Evolutionary conservation across 192 early-diverging fungal species (phyloP), one percentile per base, ranked within the genome.

Genomic region (Coemansia sp.): DNA sequence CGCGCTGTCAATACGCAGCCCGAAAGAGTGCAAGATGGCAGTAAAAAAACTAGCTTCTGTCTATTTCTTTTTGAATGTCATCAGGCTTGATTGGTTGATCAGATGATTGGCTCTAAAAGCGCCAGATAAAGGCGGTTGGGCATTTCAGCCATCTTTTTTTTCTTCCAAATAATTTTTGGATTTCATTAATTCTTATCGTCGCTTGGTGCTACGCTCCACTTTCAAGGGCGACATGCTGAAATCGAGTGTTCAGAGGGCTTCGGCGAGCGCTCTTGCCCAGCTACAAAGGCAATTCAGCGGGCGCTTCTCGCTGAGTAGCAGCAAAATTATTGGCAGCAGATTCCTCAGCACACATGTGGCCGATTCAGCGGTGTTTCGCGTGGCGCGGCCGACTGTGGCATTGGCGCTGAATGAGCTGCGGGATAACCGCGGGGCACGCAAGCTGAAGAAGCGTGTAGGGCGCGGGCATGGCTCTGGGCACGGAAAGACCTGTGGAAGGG

Each of bases 401-500:
- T 45, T 82, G 28, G 67, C 51, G 23, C 53, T 82, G 31, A 76
- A 76, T 53, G 62, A 56, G 7, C 65, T 82, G 40, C 70, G 74
- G 36, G 79, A 82, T 65, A 74, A 72, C 39, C 42, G 61, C 16
- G 83, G 83, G 2, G 70, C 76, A 14, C 70, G 70, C 46, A 74
- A 74, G 34, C n/a, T 71, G 9, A 80, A 73, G 56, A 85, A 79
- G 65, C 87, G 92, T 45, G 67, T 94, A 9, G 95, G 95, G 50
- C 86, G 92, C 67, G 92, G 92, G 39, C 87, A 89, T 23, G 91
- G 92, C 62, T 93, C 91, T 45, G 94, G 94, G 36, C 91, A 90
- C 64, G 95, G 95, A 26, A 90, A 92, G 64, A 98, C 93, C 20
- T 86, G 90, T 57, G 96, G 95, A 9, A 86, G 92, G 28, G 95